Percentiles rank a stretch among this genome's conserved stretches.
Evolutionary conservation across 1,284 basidiomycete species (phyloP).

Genomic region (Ceratobasidium sp.): DNA sequence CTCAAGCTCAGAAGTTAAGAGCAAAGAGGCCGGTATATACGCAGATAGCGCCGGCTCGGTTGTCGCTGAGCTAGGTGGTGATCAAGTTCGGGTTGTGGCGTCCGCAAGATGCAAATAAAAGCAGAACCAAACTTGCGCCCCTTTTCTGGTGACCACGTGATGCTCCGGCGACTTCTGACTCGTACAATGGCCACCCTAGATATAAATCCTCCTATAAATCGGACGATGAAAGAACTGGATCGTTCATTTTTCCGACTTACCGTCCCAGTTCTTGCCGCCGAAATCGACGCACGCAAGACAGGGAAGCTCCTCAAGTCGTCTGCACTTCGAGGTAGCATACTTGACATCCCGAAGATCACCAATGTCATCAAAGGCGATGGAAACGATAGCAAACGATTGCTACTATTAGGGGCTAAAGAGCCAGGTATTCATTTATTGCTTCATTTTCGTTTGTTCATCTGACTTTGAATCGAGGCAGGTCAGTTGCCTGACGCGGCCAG

Average conservation of each 20-base stretch:
- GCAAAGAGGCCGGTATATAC: too few species aligned
- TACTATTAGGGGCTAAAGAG: constrained; percentile 71
- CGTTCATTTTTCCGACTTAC: constrained; percentile 72
- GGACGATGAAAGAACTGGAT: constrained; percentile 65
- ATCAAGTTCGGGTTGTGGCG: too few species aligned
- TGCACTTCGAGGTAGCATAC: constrained; percentile 8
- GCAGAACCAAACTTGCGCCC: constrained; percentile 5
- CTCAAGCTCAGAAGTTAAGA: too few species aligned
- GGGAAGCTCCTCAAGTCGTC: constrained; percentile 62
- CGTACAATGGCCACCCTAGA: constrained; percentile 41
- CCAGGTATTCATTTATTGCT: constrained; percentile 65
- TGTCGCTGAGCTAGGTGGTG: too few species aligned
- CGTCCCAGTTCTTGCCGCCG: constrained; percentile 75
- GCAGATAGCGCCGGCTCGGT: neutral
- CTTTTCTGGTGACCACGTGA: constrained; percentile 10
- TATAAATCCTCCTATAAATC: constrained; percentile 55
- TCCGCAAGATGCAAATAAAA: too few species aligned
- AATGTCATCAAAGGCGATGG: constrained; percentile 60
- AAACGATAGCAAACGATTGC: constrained; percentile 66
- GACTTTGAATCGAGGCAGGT: constrained; percentile 60
- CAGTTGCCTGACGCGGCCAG: constrained; percentile 70
- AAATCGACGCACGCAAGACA: constrained; percentile 71
- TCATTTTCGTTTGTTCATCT: constrained; percentile 40
- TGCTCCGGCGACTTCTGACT: constrained; percentile 29
- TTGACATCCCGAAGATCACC: constrained; percentile 38